Percentiles rank a stretch among this genome's conserved stretches.
phyloP scores from a whole-genome alignment of 73 alveolate species.

The Symbiodinium natans region DNA sequence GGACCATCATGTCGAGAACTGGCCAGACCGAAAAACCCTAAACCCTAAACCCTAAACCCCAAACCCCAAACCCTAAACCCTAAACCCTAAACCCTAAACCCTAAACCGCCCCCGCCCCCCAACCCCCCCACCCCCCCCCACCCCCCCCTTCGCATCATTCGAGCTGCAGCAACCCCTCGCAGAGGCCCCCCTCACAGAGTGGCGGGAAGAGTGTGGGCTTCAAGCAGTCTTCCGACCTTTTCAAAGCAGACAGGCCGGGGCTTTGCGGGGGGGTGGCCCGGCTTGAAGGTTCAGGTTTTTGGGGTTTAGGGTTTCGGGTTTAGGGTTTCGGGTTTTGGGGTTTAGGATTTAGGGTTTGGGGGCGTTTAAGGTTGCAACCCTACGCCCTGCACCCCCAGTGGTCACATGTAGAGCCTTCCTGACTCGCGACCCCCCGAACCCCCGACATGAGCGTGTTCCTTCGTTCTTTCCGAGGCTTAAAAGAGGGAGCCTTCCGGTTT shows the following conservation, averaged over 20 bases:
- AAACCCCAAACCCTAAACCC: no score
- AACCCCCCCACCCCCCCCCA: no score
- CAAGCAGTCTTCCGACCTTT: constrained; percentile 91
- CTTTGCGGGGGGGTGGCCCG: neutral
- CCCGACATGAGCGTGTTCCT: no score
- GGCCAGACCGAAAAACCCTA: no score
- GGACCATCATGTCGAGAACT: no score
- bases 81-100: no score
- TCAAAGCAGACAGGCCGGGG: constrained; percentile 68
- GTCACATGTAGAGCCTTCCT: neutral
- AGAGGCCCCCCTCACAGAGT: constrained; percentile 94
- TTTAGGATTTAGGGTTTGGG: neutral
- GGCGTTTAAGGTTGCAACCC: neutral
- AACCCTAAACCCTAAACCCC: no score
- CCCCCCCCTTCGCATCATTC: no score
- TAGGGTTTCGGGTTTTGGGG: neutral
- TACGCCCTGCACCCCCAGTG: neutral
- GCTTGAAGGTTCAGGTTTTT: neutral
- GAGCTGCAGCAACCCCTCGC: no score
- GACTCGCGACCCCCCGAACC: neutral
- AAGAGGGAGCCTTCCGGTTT: no score
- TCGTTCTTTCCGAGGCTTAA: no score
- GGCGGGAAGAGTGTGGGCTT: constrained; percentile 92
- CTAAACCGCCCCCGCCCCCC: no score
- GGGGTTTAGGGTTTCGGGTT: neutral